A percentile compares a stretch with the other conserved stretches of the same genome.
These are phyloP conservation scores for Aspergillus panamensis DNA, from an alignment of 495 filamentous ascomycete species.

Conservation along the genomic window DNA sequence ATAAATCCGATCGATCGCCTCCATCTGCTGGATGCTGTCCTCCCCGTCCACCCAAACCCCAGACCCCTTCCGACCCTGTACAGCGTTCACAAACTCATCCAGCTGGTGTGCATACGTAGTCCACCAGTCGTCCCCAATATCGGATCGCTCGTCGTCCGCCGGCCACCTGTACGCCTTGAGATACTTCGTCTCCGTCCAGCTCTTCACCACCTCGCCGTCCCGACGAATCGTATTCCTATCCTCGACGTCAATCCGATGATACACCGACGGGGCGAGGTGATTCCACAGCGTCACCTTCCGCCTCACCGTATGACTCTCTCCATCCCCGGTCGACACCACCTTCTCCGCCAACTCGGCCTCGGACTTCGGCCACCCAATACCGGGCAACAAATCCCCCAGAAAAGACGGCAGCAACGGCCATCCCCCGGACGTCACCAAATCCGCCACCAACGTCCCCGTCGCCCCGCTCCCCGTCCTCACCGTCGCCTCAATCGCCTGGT, in stretches of 20 bases:
- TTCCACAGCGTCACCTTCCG: conserved; percentile 44
- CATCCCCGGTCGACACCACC: conserved; percentile 26
- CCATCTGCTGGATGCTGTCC: conserved; percentile 51
- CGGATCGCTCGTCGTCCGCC: conserved; percentile 31
- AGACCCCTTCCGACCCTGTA: conserved; percentile 40
- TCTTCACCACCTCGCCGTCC: conserved; percentile 29
- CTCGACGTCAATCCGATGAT: conserved; percentile 51
- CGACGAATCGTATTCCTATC: conserved; percentile 40
- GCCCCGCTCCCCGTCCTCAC: conserved; percentile 45
- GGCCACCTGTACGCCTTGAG: conserved; percentile 47
- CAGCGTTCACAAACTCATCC: conserved; percentile 53
- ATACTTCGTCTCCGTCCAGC: conserved; percentile 41
- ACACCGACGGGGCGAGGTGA: conserved; percentile 34
- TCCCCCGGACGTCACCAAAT: conserved; percentile 22
- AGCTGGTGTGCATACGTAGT: conserved; percentile 51
- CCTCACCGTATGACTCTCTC: conserved; percentile 26
- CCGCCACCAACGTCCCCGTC: conserved; percentile 35
- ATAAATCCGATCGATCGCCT: conserved; percentile 54
- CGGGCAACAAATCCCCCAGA: conserved; percentile 19
- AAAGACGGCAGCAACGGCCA: conserved; percentile 17
- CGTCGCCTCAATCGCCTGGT: conserved; percentile 39
- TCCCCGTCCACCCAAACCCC: conserved; percentile 48
- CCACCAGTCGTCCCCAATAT: conserved; percentile 36
- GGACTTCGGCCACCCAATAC: conserved; percentile 28
- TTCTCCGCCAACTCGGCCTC: conserved; percentile 26